Percentiles rank a stretch among this genome's conserved stretches.
phyloP scores from a whole-genome alignment of 305 asterid genomes.

The Fraxinus albicans region DNA sequence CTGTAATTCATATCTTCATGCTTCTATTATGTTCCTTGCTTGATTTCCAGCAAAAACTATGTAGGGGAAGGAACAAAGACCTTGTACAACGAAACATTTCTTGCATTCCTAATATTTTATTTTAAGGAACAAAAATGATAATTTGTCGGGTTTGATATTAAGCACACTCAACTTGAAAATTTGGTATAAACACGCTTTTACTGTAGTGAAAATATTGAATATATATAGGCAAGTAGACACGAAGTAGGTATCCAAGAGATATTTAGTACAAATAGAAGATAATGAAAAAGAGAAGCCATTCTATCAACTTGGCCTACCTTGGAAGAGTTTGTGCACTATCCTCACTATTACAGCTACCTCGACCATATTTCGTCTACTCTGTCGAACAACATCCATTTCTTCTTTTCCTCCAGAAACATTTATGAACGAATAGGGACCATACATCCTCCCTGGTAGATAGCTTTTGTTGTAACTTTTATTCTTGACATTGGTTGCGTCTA shows the following conservation, averaged over 20 bases:
- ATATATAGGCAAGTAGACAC: neutral
- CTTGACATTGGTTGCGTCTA: slow-evolving; percentile 53
- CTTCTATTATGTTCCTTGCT: neutral
- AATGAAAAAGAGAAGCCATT: neutral
- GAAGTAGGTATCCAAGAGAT: neutral
- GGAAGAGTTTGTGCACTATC: slow-evolving; percentile 50
- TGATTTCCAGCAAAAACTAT: neutral
- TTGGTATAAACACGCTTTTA: neutral
- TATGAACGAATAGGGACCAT: slow-evolving; percentile 73
- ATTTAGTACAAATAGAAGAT: neutral
- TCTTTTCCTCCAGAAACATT: slow-evolving; percentile 53
- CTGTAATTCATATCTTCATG: neutral
- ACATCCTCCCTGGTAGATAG: slow-evolving; percentile 50
- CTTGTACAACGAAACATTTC: neutral
- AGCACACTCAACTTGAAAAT: neutral
- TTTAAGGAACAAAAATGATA: neutral
- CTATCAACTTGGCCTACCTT: slow-evolving; percentile 38
- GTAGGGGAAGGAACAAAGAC: neutral
- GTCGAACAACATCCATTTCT: slow-evolving; percentile 46
- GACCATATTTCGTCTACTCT: slow-evolving; percentile 52
- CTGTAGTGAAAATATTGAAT: neutral
- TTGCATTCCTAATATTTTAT: neutral
- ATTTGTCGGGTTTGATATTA: neutral
- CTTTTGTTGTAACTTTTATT: slow-evolving; percentile 31
- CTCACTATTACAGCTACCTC: slow-evolving; percentile 63